Evolutionary conservation across 192 early-diverging fungal species (phyloP).

Genomic region (Podila verticillata): DNA sequence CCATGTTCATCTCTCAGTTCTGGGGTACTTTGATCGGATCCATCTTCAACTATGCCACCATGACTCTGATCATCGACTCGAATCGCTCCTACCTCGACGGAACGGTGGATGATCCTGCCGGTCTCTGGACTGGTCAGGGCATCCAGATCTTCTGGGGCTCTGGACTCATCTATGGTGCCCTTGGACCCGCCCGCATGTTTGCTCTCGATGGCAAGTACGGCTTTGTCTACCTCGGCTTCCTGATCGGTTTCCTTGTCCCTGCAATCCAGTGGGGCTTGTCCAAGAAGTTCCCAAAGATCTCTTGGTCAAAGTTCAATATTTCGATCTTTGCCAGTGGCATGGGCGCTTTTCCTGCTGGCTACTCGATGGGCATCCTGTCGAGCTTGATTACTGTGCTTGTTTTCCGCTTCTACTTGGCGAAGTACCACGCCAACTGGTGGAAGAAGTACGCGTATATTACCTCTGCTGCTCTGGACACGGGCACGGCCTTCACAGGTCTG

Average conservation of each 20-base stretch:
- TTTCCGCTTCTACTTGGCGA: slow-evolving; percentile 61
- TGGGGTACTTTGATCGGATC: slow-evolving; percentile 60
- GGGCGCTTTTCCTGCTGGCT: slow-evolving; percentile 59
- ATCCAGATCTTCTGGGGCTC: slow-evolving; percentile 64
- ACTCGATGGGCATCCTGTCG: slow-evolving; percentile 39
- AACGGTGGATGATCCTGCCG: slow-evolving; percentile 35
- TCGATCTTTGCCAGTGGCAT: slow-evolving; percentile 61
- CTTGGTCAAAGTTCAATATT: slow-evolving; percentile 59
- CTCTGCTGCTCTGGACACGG: slow-evolving; percentile 68
- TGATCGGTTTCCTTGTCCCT: slow-evolving; percentile 60
- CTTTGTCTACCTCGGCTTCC: slow-evolving; percentile 35
- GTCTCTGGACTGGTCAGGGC: slow-evolving; percentile 54
- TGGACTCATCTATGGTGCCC: slow-evolving; percentile 74
- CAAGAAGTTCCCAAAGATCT: slow-evolving; percentile 52
- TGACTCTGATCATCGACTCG: slow-evolving; percentile 31
- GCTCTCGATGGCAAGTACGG: slow-evolving; percentile 37
- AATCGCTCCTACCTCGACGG: slow-evolving; percentile 27
- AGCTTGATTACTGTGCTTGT: slow-evolving; percentile 48
- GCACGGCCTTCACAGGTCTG: slow-evolving; percentile 55
- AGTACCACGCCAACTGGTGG: slow-evolving; percentile 63
- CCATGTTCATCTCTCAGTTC: slow-evolving; percentile 68
- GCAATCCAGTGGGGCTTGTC: slow-evolving; percentile 61
- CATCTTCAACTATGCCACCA: slow-evolving; percentile 51
- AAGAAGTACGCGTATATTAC: slow-evolving; percentile 73
- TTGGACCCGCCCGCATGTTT: slow-evolving; percentile 72